Base-by-base conservation (phyloP, 192 early-diverging fungal species). In the Backusella parvicylindrica region DNA sequence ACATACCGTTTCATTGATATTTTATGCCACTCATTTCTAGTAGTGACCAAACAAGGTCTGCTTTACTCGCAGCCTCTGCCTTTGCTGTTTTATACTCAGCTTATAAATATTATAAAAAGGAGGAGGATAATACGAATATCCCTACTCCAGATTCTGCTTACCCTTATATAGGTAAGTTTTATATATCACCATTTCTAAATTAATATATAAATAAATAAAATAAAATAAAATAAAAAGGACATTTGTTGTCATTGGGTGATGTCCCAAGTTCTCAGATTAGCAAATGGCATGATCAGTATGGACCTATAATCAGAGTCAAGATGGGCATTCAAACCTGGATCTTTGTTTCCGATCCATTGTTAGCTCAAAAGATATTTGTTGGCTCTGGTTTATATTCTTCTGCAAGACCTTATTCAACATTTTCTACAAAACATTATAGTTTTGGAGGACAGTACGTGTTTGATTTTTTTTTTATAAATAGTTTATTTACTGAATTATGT, bases 261-360 rank as follows among this genome's bases (percentile, higher is more conserved):
- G 9, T 63, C 1, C 71, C 71, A 37, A 33, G 53, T 23, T 26
- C 18, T 3, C 38, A 53, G 13, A 53, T 72, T 37, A 53, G 32
- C 32, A 63, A 56, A 72, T 72, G 71, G 71, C 71, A 72, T 7
- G 53, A 63, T 16, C 3, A 64, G 36, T 63, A 32, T 23, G 71
- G 71, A 4, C 71, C 71, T n/a, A 72, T 72, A 13, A 63, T 72
- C n/a, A 35, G 36, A n/a, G 6, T 72, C 23, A 33, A 33, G 21
- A 72, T 72, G 71, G 71, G 71, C 37, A 53, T 63, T 16, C 71
- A 72, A 38, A 53, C 63, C 36, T 72, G 71, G 71, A 72, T 72
- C 32, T 37, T 63, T 21, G n/a, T 72, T 15, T 26, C 18, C 40
- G 71, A 72, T 40, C 50, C 71, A 1, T 1, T 38, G 0, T 16